Evolutionary conservation across 169 alveolate genomes (phyloP), one percentile per base, ranked within the genome.

Genomic region (Blepharisma undulans): DNA sequence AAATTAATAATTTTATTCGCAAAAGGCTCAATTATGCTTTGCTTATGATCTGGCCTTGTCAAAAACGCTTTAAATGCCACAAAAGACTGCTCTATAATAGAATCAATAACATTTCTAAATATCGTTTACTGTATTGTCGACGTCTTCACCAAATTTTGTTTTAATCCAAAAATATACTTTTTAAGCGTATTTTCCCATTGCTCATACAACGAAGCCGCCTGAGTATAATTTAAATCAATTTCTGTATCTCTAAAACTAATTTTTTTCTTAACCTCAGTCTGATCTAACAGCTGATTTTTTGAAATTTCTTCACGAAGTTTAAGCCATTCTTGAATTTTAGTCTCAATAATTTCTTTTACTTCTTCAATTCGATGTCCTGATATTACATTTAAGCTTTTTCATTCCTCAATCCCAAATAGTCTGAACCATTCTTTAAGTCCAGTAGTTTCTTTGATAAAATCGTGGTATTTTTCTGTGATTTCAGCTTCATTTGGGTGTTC

Each of bases 401-500:
- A 86, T 8, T 72, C 61, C 0, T 25, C 84, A 29, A 71, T 32
- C 12, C 91, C 91, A 86, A 86, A 86, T 0, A 25, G 25, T 4
- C 36, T 33, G 30, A 86, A 29, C 85, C 91, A 86, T 1, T 21
- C 48, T 22, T 21, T 60, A 21, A 86, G 84, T 7, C 66, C 71
- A 25, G 5, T 22, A 12, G 25, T 7, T 18, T 71, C 72, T 21
- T 22, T 27, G n/a, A 4, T 30, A 27, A 19, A 86, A 19, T 86
- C 91, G 30, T 86, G 60, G 32, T 22, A 86, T 30, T 21, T 86
- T 71, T 72, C 72, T n/a, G 33, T 22, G 19, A 86, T 30, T 33
- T 86, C 91, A n/a, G 61, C 91, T 66, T 86, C 91, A 86, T 86
- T 72, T 7, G 91, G 91, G 84, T 86, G 81, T 27, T 86, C 91